phyloP scores from a whole-genome alignment of 2,329 filamentous ascomycete genomes.

The Chaetomium olivaceum region DNA sequence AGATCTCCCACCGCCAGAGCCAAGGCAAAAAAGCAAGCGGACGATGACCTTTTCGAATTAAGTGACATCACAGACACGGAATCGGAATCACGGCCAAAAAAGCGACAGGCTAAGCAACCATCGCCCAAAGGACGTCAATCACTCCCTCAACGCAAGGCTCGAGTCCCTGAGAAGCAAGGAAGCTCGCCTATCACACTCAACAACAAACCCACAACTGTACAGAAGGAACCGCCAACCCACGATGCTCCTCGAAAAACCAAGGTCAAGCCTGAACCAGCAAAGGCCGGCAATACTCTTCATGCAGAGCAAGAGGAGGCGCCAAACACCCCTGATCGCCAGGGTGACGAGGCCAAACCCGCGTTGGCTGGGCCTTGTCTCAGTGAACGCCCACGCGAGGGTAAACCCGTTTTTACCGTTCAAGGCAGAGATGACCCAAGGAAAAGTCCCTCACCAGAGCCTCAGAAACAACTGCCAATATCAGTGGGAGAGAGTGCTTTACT shows the following conservation, averaged over 20 bases:
- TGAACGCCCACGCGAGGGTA: too few species aligned
- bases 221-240: slow-evolving; percentile 1
- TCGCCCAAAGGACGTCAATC: background rate
- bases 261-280: too few species aligned
- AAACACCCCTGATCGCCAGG: too few species aligned
- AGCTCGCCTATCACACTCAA: background rate
- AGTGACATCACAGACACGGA: slow-evolving; percentile 18
- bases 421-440: background rate
- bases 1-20: background rate
- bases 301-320: background rate
- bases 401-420: background rate
- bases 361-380: background rate
- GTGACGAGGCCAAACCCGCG: background rate
- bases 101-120: background rate
- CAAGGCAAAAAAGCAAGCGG: background rate
- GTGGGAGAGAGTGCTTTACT: background rate
- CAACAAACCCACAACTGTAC: background rate
- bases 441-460: background rate
- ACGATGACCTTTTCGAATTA: slow-evolving; percentile 9
- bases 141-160: background rate
- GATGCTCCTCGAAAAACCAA: background rate
- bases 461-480: background rate
- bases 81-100: slow-evolving; percentile 6
- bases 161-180: background rate
- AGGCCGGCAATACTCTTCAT: background rate